A percentile compares a stretch with the other conserved stretches of the same genome.
Evolutionary conservation across 495 filamentous ascomycete species (phyloP).

Genomic region (Podospora pseudopauciseta): DNA sequence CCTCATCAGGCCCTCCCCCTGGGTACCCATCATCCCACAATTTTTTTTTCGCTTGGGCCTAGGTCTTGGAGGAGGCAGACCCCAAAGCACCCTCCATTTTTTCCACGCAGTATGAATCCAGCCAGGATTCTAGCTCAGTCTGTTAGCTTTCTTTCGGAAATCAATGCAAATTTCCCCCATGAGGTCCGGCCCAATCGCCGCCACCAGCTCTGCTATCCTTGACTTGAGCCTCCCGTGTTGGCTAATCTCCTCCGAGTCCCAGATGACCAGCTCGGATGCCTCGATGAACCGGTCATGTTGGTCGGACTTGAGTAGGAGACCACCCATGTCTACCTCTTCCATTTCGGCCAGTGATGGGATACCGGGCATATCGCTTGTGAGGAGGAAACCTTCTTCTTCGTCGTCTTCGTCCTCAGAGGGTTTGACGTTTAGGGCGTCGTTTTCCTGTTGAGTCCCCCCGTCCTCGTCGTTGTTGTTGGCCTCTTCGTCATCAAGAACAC

Average conservation of each 20-base stretch:
- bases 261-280: slow-evolving; percentile 58
- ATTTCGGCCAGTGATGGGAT: slow-evolving; percentile 64
- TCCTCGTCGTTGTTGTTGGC: not conserved
- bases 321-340: slow-evolving; percentile 57
- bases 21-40: not conserved
- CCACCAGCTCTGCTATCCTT: slow-evolving; percentile 70
- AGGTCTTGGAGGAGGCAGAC: not conserved
- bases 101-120: not conserved
- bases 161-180: slow-evolving; percentile 11
- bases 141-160: not conserved
- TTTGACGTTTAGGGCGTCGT: slow-evolving; percentile 11
- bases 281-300: slow-evolving; percentile 28
- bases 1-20: not conserved
- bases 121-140: not conserved
- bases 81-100: not conserved
- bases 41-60: not conserved
- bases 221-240: slow-evolving; percentile 57
- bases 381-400: slow-evolving; percentile 55
- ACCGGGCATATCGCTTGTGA: slow-evolving; percentile 72
- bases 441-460: not conserved
- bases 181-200: slow-evolving; percentile 47
- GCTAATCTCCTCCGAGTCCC: slow-evolving; percentile 57
- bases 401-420: slow-evolving; percentile 42
- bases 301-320: slow-evolving; percentile 39
- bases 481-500: not conserved